Conservation (phyloP, 176 grass and related monocot genomes). For the Avena insularis region DNA sequence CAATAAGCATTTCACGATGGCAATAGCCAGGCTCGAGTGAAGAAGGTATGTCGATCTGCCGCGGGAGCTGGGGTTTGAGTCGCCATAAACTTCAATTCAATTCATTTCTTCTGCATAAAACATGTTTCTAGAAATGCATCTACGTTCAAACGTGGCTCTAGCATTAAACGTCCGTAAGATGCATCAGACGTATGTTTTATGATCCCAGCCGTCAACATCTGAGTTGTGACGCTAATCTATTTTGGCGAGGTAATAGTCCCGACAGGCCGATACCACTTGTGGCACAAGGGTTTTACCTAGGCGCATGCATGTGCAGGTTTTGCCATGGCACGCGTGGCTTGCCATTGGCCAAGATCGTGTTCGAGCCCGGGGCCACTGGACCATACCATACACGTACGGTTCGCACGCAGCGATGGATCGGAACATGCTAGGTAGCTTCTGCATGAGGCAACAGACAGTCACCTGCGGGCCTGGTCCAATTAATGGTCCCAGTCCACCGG, state of each 20-base stretch:
- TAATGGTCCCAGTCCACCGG: neutral
- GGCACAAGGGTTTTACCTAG: neutral
- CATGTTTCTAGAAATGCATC: no score
- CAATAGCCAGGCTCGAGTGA: no score
- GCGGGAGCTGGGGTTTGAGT: neutral
- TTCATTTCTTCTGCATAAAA: no score
- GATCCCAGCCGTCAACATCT: no score
- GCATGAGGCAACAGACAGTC: conserved; percentile 28
- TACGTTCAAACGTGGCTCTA: no score
- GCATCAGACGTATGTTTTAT: no score
- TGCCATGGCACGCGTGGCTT: neutral
- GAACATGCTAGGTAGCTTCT: conserved; percentile 14
- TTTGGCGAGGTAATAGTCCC: no score
- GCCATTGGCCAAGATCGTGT: neutral
- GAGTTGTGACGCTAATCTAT: no score
- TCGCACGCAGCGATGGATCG: neutral
- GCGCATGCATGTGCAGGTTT: neutral
- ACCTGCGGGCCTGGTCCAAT: neutral
- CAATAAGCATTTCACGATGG: no score
- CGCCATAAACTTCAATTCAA: no score
- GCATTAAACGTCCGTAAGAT: no score
- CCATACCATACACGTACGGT: neutral
- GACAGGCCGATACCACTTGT: neutral
- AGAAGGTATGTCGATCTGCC: no score
- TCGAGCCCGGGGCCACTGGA: neutral